These are phyloP conservation scores for Omphalea diandra DNA, from an alignment of 441 rosid genomes.

Conservation along the genomic window DNA sequence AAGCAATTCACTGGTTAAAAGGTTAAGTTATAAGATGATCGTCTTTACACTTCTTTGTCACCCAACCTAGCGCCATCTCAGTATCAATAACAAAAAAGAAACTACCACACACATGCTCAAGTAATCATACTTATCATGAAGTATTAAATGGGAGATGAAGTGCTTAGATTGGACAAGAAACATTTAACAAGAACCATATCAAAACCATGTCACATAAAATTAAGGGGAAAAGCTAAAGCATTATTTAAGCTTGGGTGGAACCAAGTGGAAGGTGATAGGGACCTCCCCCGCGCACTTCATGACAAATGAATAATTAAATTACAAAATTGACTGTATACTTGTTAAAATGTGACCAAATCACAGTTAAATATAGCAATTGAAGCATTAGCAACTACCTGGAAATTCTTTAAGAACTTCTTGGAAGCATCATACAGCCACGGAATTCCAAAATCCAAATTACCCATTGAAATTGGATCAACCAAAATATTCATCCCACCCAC, in stretches of 20 bases:
- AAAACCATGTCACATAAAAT: no score
- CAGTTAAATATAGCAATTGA: background rate
- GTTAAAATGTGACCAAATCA: background rate
- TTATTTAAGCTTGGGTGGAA: no score
- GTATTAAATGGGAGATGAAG: background rate
- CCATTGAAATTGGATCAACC: slow-evolving; percentile 87
- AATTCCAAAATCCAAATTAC: slow-evolving; percentile 90
- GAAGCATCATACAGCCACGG: slow-evolving; percentile 88
- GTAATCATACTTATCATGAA: no score
- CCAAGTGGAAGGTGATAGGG: no score
- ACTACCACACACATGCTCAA: background rate
- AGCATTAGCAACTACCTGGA: slow-evolving; percentile 49
- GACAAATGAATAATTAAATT: background rate
- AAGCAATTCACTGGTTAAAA: background rate
- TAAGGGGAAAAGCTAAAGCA: no score
- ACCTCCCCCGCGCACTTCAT: background rate
- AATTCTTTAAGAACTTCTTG: slow-evolving; percentile 64
- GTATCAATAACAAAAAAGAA: no score
- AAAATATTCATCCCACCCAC: slow-evolving; percentile 57
- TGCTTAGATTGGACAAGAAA: background rate
- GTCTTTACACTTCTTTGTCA: no score
- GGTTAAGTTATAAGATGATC: background rate
- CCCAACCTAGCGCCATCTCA: no score
- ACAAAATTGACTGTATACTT: background rate
- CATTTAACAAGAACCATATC: no score